A percentile compares a stretch with the other conserved stretches of the same genome.
phyloP scores from a whole-genome alignment of 352 stramenopile species.

The Phytophthora niederhauseri region DNA sequence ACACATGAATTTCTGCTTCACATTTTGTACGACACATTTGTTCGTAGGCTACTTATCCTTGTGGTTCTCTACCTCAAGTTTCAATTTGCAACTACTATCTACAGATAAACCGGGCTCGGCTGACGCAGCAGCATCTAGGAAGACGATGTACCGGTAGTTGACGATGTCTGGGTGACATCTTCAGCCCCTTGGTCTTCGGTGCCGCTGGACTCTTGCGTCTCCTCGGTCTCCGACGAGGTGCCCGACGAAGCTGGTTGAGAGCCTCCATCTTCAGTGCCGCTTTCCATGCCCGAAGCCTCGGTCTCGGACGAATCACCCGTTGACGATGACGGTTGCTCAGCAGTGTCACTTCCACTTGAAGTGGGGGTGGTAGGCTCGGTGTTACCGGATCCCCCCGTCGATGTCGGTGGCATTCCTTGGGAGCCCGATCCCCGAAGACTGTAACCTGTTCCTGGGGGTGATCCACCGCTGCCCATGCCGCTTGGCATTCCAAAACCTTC shows the following conservation, averaged over 20 bases:
- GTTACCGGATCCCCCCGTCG: neutral
- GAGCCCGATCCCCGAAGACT: conserved; percentile 5
- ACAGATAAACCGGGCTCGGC: neutral
- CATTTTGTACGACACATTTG: conserved; percentile 2
- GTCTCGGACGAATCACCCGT: conserved; percentile 1
- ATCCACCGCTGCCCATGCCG: neutral
- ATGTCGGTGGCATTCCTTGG: neutral
- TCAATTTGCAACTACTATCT: neutral
- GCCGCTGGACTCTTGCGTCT: neutral
- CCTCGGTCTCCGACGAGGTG: neutral
- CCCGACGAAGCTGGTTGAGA: neutral
- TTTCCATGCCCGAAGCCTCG: neutral
- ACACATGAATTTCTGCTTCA: neutral
- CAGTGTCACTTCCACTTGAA: neutral
- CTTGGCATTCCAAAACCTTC: conserved; percentile 5
- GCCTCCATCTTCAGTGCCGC: neutral
- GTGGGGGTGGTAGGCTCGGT: neutral
- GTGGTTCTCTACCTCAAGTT: neutral
- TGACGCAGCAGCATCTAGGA: neutral
- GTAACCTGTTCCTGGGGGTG: neutral
- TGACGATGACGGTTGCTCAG: neutral
- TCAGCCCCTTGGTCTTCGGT: neutral
- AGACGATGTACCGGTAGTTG: neutral
- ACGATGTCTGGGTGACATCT: neutral
- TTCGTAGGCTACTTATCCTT: neutral